Evolutionary conservation across 2,329 filamentous ascomycete genomes (phyloP).

Genomic region (Claviceps arundinis): DNA sequence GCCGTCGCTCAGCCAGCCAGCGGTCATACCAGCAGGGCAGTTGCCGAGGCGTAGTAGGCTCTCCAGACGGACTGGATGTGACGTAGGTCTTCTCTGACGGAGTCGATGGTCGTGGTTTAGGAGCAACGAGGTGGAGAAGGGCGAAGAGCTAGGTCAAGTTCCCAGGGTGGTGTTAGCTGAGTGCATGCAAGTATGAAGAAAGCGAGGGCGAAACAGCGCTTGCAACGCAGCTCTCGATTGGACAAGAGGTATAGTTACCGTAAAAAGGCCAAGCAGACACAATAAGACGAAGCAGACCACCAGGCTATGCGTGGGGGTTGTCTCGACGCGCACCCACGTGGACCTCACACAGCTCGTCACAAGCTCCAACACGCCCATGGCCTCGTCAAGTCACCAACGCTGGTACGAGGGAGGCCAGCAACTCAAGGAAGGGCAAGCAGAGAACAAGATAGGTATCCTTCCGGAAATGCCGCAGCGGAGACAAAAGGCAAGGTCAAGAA

Average conservation of each 20-base stretch:
- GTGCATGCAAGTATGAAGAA: too few species aligned
- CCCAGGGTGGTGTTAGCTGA: constrained; percentile 5
- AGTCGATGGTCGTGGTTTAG: constrained; percentile 60
- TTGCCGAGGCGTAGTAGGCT: constrained; percentile 23
- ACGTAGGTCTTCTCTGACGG: constrained; percentile 76
- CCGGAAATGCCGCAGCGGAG: too few species aligned
- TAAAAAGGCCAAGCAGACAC: constrained; percentile 21
- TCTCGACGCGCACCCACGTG: constrained; percentile 22
- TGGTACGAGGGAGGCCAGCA: too few species aligned
- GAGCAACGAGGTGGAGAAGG: constrained; percentile 62
- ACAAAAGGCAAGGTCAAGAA: neutral
- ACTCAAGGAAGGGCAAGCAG: neutral
- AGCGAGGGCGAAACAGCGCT: neutral
- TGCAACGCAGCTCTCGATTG: too few species aligned
- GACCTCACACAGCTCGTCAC: constrained; percentile 22
- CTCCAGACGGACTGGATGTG: constrained; percentile 51
- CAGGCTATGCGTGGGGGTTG: constrained; percentile 26
- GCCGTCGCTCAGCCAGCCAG: constrained; percentile 49
- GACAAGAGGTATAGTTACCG: constrained; percentile 17
- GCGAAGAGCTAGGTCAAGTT: constrained; percentile 36
- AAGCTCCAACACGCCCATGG: constrained; percentile 14
- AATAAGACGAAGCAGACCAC: constrained; percentile 22
- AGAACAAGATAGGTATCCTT: too few species aligned
- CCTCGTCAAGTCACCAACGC: neutral
- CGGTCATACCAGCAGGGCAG: constrained; percentile 83